Evolutionary conservation across 2,329 filamentous ascomycete species (phyloP).

Genomic region (Metarhizium rileyi): DNA sequence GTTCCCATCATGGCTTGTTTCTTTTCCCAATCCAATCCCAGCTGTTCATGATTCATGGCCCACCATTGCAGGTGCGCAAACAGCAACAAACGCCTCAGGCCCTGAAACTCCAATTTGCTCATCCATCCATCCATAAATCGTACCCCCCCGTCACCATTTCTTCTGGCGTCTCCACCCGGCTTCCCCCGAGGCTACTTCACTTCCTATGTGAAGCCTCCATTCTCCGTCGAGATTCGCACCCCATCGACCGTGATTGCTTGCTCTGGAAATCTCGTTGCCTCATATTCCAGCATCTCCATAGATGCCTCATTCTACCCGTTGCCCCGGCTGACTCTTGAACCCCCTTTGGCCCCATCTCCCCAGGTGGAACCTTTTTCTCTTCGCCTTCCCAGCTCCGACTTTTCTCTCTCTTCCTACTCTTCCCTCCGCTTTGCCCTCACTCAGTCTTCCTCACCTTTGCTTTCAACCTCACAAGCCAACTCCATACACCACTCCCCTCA

Average conservation of each 20-base stretch:
- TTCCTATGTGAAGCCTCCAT: slow-evolving; percentile 11
- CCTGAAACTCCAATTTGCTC: slow-evolving; percentile 10
- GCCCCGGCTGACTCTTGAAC: slow-evolving; percentile 25
- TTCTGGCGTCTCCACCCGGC: slow-evolving; percentile 22
- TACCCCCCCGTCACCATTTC: slow-evolving; percentile 13
- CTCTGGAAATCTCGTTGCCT: slow-evolving; percentile 22
- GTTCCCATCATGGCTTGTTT: neutral
- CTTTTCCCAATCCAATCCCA: neutral
- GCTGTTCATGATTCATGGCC: slow-evolving; percentile 8
- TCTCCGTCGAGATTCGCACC: slow-evolving; percentile 19
- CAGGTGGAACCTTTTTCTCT: slow-evolving; percentile 25
- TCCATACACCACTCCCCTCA: slow-evolving; percentile 19
- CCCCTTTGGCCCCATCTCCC: slow-evolving; percentile 19
- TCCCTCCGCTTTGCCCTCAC: slow-evolving; percentile 22
- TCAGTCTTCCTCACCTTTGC: slow-evolving; percentile 24
- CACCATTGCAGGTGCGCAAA: slow-evolving; percentile 6
- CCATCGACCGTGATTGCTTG: slow-evolving; percentile 10
- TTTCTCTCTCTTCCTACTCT: slow-evolving; percentile 30
- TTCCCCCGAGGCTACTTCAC: slow-evolving; percentile 25
- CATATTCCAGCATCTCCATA: slow-evolving; percentile 7
- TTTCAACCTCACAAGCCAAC: slow-evolving; percentile 22
- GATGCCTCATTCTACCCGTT: slow-evolving; percentile 20
- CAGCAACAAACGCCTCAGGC: slow-evolving; percentile 20
- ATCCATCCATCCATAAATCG: slow-evolving; percentile 7
- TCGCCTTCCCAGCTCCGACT: slow-evolving; percentile 24